Conservation (phyloP, 176 grass and related monocot genomes). For the Musa beccarii region DNA sequence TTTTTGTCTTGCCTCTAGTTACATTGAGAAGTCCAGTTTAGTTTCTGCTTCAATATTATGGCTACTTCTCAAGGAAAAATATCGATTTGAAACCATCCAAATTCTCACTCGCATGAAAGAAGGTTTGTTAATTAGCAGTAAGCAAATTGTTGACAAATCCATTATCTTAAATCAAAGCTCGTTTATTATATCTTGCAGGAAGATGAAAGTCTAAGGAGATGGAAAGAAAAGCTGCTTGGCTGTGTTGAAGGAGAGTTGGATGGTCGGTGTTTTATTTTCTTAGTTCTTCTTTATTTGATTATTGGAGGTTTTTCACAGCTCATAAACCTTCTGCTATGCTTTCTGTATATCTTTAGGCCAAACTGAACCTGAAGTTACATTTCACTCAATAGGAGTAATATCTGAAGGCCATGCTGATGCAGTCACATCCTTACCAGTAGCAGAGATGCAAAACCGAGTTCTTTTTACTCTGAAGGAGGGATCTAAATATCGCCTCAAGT, state of each 20-base stretch:
- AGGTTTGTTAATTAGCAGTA: no score
- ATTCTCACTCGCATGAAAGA: no score
- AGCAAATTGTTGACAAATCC: neutral
- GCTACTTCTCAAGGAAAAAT: no score
- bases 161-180: neutral
- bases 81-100: no score
- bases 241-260: conserved; percentile 27
- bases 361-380: conserved; percentile 35
- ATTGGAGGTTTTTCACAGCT: neutral
- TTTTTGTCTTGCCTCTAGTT: no score
- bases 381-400: conserved; percentile 38
- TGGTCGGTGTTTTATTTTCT: neutral
- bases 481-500: conserved; percentile 33
- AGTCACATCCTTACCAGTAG: conserved; percentile 23
- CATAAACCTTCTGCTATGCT: neutral
- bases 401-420: conserved; percentile 28
- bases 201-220: conserved; percentile 45
- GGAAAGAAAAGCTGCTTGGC: conserved; percentile 41
- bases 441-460: conserved; percentile 24
- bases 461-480: conserved; percentile 47
- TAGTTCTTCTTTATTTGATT: neutral
- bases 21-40: no score
- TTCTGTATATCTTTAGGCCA: conserved; percentile 14
- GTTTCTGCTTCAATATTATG: no score
- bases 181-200: conserved; percentile 18